Conservation (phyloP, 1,284 basidiomycete species). For the Sporisorium graminicola region DNA sequence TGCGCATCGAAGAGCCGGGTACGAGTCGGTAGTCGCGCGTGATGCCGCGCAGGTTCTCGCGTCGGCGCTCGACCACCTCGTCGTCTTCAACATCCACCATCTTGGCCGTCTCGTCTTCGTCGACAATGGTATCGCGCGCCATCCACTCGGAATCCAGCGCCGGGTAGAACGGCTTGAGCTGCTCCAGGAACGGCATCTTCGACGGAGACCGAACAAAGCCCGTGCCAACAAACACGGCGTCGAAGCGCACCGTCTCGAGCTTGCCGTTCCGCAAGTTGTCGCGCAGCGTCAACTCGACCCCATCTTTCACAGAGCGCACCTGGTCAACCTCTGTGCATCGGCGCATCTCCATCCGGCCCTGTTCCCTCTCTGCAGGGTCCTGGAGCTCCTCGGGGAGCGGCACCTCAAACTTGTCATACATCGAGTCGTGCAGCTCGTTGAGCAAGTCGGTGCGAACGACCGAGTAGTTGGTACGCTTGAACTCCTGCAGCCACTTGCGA, state of each 20-base stretch:
- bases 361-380: slow-evolving; percentile 43
- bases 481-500: slow-evolving; percentile 61
- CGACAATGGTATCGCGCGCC: slow-evolving; percentile 26
- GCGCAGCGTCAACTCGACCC: slow-evolving; percentile 37
- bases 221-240: slow-evolving; percentile 66
- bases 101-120: slow-evolving; percentile 53
- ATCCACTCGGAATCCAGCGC: slow-evolving; percentile 51
- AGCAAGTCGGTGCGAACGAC: slow-evolving; percentile 64
- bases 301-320: slow-evolving; percentile 26
- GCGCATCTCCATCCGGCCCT: slow-evolving; percentile 48
- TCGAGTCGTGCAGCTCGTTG: slow-evolving; percentile 59
- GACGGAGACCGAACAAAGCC: slow-evolving; percentile 59
- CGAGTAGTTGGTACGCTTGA: slow-evolving; percentile 68
- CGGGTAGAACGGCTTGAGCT: slow-evolving; percentile 56
- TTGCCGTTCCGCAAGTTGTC: slow-evolving; percentile 40
- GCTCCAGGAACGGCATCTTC: slow-evolving; percentile 53
- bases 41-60: slow-evolving; percentile 59
- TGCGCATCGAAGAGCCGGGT: slow-evolving; percentile 20
- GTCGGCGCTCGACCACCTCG: slow-evolving; percentile 52
- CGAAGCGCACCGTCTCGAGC: slow-evolving; percentile 49
- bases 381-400: slow-evolving; percentile 60
- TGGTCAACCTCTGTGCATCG: slow-evolving; percentile 44
- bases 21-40: slow-evolving; percentile 68
- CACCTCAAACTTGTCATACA: slow-evolving; percentile 64
- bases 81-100: slow-evolving; percentile 46